Percentiles rank a stretch among this genome's conserved stretches.
Conservation (phyloP, 129 eudicot genomes). For the Apium graveolens region DNA sequence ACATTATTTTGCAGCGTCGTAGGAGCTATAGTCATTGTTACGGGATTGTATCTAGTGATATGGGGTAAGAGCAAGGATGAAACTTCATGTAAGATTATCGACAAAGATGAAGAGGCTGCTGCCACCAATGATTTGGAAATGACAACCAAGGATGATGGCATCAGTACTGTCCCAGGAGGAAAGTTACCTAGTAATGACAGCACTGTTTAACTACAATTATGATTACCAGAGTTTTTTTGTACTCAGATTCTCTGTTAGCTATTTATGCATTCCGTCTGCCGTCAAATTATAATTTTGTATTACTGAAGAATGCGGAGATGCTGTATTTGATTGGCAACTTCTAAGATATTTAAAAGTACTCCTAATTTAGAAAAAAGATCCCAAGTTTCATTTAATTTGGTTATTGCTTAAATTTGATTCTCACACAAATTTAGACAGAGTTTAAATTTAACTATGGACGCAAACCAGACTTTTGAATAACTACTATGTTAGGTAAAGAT, state of each 20-base stretch:
- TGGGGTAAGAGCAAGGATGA: constrained; percentile 68
- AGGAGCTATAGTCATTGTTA: constrained; percentile 48
- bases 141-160: background rate
- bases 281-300: no score
- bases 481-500: no score
- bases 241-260: background rate
- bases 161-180: background rate
- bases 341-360: no score
- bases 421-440: no score
- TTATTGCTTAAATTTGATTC: no score
- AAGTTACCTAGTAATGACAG: background rate
- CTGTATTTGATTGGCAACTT: background rate
- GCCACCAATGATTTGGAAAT: background rate
- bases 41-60: constrained; percentile 51
- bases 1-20: constrained; percentile 29
- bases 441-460: no score
- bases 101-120: background rate
- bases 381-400: no score
- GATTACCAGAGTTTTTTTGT: background rate
- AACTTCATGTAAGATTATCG: constrained; percentile 11
- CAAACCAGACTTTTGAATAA: no score
- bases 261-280: background rate
- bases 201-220: background rate
- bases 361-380: no score
- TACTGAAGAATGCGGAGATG: background rate